Percentiles rank a stretch among this genome's conserved stretches.
phyloP scores from a whole-genome alignment of 2,329 filamentous ascomycete genomes.

The Curvularia sp. region DNA sequence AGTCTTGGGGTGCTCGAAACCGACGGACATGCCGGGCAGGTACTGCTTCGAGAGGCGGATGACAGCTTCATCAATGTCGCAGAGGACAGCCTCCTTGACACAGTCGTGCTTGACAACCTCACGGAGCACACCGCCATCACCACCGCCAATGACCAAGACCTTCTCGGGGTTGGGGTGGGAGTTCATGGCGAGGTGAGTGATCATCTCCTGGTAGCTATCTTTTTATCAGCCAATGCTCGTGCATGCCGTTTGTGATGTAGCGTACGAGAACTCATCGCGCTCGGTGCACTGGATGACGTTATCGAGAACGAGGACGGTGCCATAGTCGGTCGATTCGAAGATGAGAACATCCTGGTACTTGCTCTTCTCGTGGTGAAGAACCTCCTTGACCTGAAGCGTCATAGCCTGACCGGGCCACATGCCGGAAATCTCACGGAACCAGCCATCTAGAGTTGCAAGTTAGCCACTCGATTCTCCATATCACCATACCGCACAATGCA shows the following conservation, averaged over 20 bases:
- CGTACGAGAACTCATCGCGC: constrained; percentile 92
- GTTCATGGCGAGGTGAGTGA: constrained; percentile 97
- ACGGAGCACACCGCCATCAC: constrained; percentile 95
- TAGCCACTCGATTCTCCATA: not conserved
- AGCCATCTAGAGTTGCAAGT: constrained; percentile 77
- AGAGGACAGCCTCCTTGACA: constrained; percentile 94
- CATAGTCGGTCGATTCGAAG: constrained; percentile 97
- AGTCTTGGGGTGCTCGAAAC: constrained; percentile 92
- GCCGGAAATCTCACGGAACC: constrained; percentile 98
- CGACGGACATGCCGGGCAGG: constrained; percentile 90
- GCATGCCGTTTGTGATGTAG: constrained; percentile 15
- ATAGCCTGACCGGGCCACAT: constrained; percentile 99
- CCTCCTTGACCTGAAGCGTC: constrained; percentile 88
- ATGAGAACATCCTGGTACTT: constrained; percentile 99
- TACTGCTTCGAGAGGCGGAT: constrained; percentile 98
- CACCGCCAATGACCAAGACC: constrained; percentile 96
- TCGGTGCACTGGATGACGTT: constrained; percentile 99
- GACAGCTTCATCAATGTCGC: constrained; percentile 99
- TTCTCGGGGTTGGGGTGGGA: constrained; percentile 98
- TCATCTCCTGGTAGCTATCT: constrained; percentile 94
- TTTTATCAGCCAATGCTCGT: constrained; percentile 24
- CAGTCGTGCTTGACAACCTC: constrained; percentile 99
- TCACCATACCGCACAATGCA: not conserved
- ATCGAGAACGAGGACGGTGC: constrained; percentile 94
- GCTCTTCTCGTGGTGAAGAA: constrained; percentile 98